Evolutionary conservation across 2,329 filamentous ascomycete species (phyloP).

Genomic region (Microdochium nivale): DNA sequence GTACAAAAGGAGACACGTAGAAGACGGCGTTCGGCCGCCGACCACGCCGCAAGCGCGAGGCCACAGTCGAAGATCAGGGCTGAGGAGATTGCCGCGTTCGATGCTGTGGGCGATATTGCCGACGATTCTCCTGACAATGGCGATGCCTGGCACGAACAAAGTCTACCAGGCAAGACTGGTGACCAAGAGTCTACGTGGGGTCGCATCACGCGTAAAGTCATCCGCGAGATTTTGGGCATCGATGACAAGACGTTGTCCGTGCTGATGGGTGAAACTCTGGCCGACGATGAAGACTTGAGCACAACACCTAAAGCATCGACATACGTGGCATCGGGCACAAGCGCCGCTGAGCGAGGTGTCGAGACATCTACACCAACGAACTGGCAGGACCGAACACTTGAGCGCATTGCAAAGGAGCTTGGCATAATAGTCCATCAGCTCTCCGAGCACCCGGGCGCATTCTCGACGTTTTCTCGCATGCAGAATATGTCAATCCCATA

Average conservation of each 20-base stretch:
- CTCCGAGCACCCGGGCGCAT: conserved; percentile 80
- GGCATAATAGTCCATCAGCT: conserved; percentile 76
- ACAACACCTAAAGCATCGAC: conserved; percentile 37
- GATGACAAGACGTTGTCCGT: conserved; percentile 79
- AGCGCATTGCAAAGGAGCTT: conserved; percentile 79
- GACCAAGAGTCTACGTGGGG: conserved; percentile 67
- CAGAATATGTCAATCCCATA: conserved; percentile 63
- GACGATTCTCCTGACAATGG: conserved; percentile 27
- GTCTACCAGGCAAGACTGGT: conserved; percentile 26
- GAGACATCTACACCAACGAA: conserved; percentile 35
- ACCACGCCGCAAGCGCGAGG: conserved; percentile 8
- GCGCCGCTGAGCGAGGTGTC: conserved; percentile 28
- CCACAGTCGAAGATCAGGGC: conserved; percentile 16
- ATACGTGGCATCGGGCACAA: background rate
- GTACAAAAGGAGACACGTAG: conserved; percentile 76
- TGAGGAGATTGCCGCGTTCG: conserved; percentile 21
- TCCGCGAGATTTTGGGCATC: conserved; percentile 83
- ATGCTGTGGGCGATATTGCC: conserved; percentile 18
- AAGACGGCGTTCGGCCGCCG: conserved; percentile 40
- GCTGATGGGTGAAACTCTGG: conserved; percentile 74
- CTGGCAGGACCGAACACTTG: conserved; percentile 74
- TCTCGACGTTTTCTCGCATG: conserved; percentile 67
- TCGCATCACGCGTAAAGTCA: conserved; percentile 74
- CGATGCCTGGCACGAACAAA: conserved; percentile 45
- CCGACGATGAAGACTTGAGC: conserved; percentile 38